Base-by-base conservation (phyloP, 2,329 filamentous ascomycete genomes). In the Waltergamsia citrina region DNA sequence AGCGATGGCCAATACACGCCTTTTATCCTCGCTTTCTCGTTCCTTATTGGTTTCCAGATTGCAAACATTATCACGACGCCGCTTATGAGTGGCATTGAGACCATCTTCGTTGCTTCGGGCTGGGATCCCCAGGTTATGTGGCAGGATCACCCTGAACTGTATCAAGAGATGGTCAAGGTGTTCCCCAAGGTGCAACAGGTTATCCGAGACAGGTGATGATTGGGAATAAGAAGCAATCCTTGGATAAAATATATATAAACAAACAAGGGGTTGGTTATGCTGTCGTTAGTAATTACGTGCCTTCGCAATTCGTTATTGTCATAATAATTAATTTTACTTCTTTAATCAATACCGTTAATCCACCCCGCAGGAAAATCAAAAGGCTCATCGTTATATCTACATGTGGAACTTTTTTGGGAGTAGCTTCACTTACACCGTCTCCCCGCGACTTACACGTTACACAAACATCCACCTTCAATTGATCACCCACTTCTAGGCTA, bases 41-140 rank as follows among this genome's bases (percentile, higher is more conserved):
- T 95, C 62, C 62, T 95, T 34, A 88, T 95, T 42, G 90, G 90
- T 6, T 62, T 94, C 43, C 90, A 95, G 56, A 82, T 95, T 39
- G 83, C 81, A 53, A 83, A 93, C 55, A 75, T 94, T 42, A 93
- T 95, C 60, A 84, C 90, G 22, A 90, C 85, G 0, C 90, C 90
- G 1, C 67, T 96, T 37, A 80, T 80, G 42, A 88, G 81, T 47
- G 90, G 90, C n/a, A 76, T 94, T 41, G 84, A 94, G 45, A 93
- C 88, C 0, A 84, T 94, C 40, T 95, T 95, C 47, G 85, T 94
- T 1, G 87, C 85, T 0, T 63, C 71, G 29, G 75, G 74, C 1
- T 81, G 76, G 69, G 74, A 80, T 32, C 76, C 77, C 0, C 71
- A 82, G 49, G 82, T 90, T 7, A 63, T 94, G 63, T 81, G 86